phyloP scores from a whole-genome alignment of 768 basidiomycete genomes.

The Phylloporus sp. region DNA sequence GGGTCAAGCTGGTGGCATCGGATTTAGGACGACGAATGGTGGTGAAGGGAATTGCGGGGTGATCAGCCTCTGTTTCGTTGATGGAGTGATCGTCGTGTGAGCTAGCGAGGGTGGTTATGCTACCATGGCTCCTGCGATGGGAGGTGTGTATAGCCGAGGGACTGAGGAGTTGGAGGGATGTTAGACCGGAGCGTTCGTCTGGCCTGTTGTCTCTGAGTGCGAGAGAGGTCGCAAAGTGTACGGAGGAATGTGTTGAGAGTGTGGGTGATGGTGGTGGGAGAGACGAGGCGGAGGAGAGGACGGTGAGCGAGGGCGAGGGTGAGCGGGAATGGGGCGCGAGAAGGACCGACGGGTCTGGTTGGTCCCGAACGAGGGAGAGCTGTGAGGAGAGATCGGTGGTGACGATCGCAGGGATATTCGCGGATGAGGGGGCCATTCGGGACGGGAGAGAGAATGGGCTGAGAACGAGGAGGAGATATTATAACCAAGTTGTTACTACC shows the following conservation, averaged over 20 bases:
- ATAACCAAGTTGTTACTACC: constrained; percentile 2
- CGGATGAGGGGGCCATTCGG: constrained; percentile 5
- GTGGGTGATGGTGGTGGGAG: constrained; percentile 70
- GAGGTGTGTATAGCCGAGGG: constrained; percentile 33
- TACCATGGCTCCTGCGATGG: constrained; percentile 51
- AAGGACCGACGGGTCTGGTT: constrained; percentile 8
- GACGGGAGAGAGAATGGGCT: constrained; percentile 7
- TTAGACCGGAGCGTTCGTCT: constrained; percentile 48
- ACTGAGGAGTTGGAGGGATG: constrained; percentile 49
- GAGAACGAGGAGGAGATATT: background rate
- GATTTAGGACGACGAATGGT: constrained; percentile 35
- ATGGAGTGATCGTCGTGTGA: constrained; percentile 35
- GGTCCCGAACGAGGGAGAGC: constrained; percentile 15
- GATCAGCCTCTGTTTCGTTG: constrained; percentile 52
- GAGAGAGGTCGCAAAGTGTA: constrained; percentile 53
- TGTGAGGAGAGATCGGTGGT: constrained; percentile 35
- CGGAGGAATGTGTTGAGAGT: constrained; percentile 60
- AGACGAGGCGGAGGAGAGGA: constrained; percentile 36
- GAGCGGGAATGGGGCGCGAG: constrained; percentile 28
- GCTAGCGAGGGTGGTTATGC: constrained; percentile 52
- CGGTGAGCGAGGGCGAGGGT: constrained; percentile 28
- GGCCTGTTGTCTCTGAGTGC: constrained; percentile 69
- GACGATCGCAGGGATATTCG: constrained; percentile 32
- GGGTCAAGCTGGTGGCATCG: constrained; percentile 31
- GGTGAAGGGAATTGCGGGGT: constrained; percentile 26